Evolutionary conservation across 2,329 filamentous ascomycete species (phyloP), one percentile per base, ranked within the genome.

Genomic region (Cadophora luteo-olivacea): DNA sequence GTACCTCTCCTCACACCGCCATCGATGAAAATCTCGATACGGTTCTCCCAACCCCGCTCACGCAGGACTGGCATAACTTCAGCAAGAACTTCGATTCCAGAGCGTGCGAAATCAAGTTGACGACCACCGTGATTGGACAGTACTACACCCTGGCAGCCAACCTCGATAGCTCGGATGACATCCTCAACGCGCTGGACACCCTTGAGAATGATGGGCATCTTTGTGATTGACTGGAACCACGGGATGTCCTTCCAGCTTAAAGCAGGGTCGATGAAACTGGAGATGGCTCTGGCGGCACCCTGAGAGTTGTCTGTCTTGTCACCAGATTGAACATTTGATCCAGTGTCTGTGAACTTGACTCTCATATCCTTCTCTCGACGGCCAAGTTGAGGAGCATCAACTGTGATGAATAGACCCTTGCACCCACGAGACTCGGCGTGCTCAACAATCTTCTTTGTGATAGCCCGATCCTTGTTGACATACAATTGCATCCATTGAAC

Each of bases 291-390:
- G 6, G 96, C 95, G 1, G 95, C 96, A 62, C 96, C 96, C 83
- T 99, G 96, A 22, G 89, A 92, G 70, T 89, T 93, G 80, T 98
- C 94, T 24, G 95, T 93, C 65, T 85, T 80, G 68, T 90, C 85
- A 62, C 92, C 92, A 57, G 81, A 81, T 81, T 98, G 96, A 16
- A 98, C 93, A 77, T 89, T 92, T 33, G 91, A 92, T 9, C 94
- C 95, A 16, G 87, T 87, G 74, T 97, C 95, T 48, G 88, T 88
- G 78, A 97, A 97, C 81, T 98, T 98, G 73, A 87, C 88, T 49
- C 96, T 92, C 96, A 98, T 98, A 79, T 98, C 96, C 84, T 98
- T 99, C 81, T 99, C 96, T 73, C 96, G 87, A 49, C 96, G 90
- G 52, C 96, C 96, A 25, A 99, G 89, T 81, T 98, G 95, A 6